Evolutionary conservation across 345 rosid species (phyloP).

Genomic region (Fremontodendron californicum): DNA sequence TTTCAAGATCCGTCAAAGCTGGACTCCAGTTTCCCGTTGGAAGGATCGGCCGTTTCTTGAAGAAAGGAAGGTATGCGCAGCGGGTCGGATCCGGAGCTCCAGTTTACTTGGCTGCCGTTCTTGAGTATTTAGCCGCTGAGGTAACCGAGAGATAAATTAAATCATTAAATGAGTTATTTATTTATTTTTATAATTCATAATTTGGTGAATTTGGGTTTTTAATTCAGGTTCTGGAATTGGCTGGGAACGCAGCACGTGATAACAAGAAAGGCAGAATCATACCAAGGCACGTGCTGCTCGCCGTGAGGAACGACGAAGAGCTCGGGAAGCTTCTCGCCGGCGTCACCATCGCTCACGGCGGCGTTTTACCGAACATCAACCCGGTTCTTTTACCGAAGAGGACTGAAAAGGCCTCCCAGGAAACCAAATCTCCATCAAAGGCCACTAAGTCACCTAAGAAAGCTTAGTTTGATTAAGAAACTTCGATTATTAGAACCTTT

Average conservation of each 20-base stretch:
- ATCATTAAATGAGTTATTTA: background rate
- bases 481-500: background rate
- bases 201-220: background rate
- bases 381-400: conserved; percentile 65
- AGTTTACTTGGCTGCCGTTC: conserved; percentile 74
- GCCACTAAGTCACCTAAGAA: conserved; percentile 69
- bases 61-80: conserved; percentile 64
- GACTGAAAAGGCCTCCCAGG: conserved; percentile 38
- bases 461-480: conserved; percentile 16
- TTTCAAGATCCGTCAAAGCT: conserved; percentile 64
- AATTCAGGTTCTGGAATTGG: conserved; percentile 56
- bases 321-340: conserved; percentile 60
- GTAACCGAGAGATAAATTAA: conserved; percentile 17
- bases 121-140: conserved; percentile 83
- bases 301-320: conserved; percentile 73
- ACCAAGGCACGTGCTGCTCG: conserved; percentile 57
- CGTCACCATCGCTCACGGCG: conserved; percentile 67
- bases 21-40: conserved; percentile 84
- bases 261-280: conserved; percentile 74
- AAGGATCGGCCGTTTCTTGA: conserved; percentile 67
- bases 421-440: conserved; percentile 60
- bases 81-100: conserved; percentile 78
- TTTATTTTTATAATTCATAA: background rate
- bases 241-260: conserved; percentile 71
- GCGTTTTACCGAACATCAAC: conserved; percentile 66